These are phyloP conservation scores for Diplodia scrobiculata DNA, from an alignment of 2,329 filamentous ascomycete species.

Conservation along the genomic window DNA sequence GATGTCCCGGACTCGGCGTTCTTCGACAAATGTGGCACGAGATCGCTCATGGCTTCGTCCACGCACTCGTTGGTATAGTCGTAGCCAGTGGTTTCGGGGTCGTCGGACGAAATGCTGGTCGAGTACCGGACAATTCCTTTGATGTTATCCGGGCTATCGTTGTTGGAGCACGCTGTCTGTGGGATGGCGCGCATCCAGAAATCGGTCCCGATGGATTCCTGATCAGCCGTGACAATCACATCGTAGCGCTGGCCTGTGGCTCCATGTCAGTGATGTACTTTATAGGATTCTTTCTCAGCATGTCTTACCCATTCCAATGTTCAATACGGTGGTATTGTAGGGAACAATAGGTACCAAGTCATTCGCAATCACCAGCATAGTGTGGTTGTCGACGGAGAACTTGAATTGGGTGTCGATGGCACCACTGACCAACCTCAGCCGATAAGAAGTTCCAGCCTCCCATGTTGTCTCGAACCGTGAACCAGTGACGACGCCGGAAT, in stretches of 20 bases:
- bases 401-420: slow-evolving; percentile 40
- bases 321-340: slow-evolving; percentile 38
- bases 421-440: slow-evolving; percentile 62
- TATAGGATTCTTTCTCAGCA: neutral
- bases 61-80: slow-evolving; percentile 16
- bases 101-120: neutral
- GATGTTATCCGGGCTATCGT: slow-evolving; percentile 19
- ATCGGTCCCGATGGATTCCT: slow-evolving; percentile 31
- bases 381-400: slow-evolving; percentile 45
- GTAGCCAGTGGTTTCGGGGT: slow-evolving; percentile 3
- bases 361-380: slow-evolving; percentile 48
- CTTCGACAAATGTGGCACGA: slow-evolving; percentile 45
- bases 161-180: slow-evolving; percentile 16
- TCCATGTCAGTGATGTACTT: neutral
- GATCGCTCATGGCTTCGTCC: slow-evolving; percentile 32
- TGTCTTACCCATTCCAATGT: slow-evolving; percentile 36
- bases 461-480: slow-evolving; percentile 40
- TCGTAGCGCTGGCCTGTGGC: slow-evolving; percentile 45
- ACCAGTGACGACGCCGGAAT: slow-evolving; percentile 25
- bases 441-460: slow-evolving; percentile 56
- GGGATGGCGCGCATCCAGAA: slow-evolving; percentile 29
- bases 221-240: slow-evolving; percentile 44
- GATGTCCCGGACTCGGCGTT: slow-evolving; percentile 19
- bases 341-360: slow-evolving; percentile 50
- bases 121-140: slow-evolving; percentile 26